Evolutionary conservation across 148 eudicot genomes (phyloP).

Genomic region (Hydrangea macrophylla): DNA sequence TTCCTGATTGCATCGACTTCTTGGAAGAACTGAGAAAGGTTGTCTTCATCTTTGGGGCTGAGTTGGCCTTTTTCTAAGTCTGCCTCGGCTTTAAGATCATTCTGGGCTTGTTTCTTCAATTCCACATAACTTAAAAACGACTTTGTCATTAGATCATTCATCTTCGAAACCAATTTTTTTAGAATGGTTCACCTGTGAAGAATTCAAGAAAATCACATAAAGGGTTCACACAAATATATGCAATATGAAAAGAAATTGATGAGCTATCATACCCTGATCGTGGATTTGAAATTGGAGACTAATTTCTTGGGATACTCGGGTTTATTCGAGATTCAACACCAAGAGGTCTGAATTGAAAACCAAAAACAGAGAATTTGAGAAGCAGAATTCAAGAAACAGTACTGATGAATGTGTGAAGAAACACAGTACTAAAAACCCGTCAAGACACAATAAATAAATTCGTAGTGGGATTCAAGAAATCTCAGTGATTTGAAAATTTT

Average conservation of each 20-base stretch:
- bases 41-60: slow-evolving; percentile 45
- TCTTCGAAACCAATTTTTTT: slow-evolving; percentile 25
- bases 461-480: neutral
- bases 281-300: neutral
- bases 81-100: slow-evolving; percentile 40
- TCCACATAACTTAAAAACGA: slow-evolving; percentile 83
- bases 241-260: neutral
- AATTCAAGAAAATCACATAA: neutral
- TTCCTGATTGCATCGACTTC: slow-evolving; percentile 54
- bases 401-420: no score
- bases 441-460: neutral
- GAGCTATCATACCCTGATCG: neutral
- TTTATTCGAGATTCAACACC: neutral
- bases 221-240: no score
- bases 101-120: slow-evolving; percentile 70
- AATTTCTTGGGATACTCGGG: neutral
- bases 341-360: slow-evolving; percentile 4
- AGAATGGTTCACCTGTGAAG: slow-evolving; percentile 31
- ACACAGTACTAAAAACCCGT: neutral
- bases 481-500: neutral
- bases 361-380: neutral
- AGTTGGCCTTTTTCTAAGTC: slow-evolving; percentile 42
- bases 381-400: neutral
- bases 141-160: slow-evolving; percentile 89
- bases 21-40: slow-evolving; percentile 63